Evolutionary conservation across 1,284 basidiomycete species (phyloP), one percentile per base, ranked within the genome.

Genomic region (Cryptococcus sp.): DNA sequence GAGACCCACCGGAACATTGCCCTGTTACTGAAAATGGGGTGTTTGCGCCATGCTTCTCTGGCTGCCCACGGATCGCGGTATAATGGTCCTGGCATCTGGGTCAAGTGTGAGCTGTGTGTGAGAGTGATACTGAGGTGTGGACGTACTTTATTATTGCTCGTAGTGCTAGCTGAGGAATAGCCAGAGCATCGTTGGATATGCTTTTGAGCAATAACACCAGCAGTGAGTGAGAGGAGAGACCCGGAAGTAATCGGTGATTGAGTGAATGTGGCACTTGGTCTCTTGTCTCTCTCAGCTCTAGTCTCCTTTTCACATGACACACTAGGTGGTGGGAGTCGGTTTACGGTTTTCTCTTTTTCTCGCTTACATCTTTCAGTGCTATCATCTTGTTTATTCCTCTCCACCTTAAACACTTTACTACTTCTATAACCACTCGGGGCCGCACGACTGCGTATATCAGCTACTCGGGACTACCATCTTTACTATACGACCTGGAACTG

Each of bases 1-100:
- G 16, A 10, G 19, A 66, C 72, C 56, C 52, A 79, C 77, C 70
- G 60, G 72, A 95, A 87, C 89, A 92, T 90, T 67, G 85, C 84
- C 55, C 87, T 84, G 69, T 87, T 90, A 59, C 85, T 84, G 82
- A 96, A 96, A 66, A 94, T 85, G 45, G 89, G 87, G 72, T 86
- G 86, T 79, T 88, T 93, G 70, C 93, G 84, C 93, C 93, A 97
- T 52, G 92, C 91, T 74, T 97, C 93, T 62, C 87, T 83, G 80
- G 90, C 92, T 22, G 90, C 91, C 93, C 93, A 96, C 53, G 93
- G 91, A 77, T 97, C 93, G 77, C 91, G 86, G 76, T 87, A 94
- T 55, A 92, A 80, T 45, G 87, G 88, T 52, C 74, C 72, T 50
- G 76, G 72, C 75, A 77, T 78, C 61, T 67, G 48, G 25, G 13